These are phyloP conservation scores for Septoria petroselini DNA, from an alignment of 2,329 filamentous ascomycete genomes.

Conservation along the genomic window DNA sequence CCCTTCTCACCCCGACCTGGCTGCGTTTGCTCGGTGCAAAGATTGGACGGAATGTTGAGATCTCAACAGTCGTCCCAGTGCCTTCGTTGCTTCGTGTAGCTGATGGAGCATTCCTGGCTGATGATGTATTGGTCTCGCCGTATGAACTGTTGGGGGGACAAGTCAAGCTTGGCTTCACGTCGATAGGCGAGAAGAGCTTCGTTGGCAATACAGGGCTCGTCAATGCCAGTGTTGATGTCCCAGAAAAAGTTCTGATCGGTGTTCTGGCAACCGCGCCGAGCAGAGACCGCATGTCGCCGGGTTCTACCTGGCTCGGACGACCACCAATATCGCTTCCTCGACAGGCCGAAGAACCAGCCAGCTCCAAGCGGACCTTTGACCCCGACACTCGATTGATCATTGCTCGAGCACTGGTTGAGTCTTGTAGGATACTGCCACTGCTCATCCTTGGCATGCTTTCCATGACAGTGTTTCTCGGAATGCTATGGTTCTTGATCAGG, in stretches of 20 bases:
- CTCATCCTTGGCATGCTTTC: conserved; percentile 7
- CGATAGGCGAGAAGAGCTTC: conserved; percentile 8
- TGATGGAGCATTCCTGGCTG: conserved; percentile 10
- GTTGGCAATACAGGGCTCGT: conserved; percentile 12
- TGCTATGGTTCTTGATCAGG: conserved; percentile 2
- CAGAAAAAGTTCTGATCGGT: conserved; percentile 9
- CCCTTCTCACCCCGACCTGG: conserved; percentile 9
- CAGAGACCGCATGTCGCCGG: conserved; percentile 2
- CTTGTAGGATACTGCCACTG: conserved; percentile 1
- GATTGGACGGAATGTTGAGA: conserved; percentile 12
- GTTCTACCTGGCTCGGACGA: conserved; percentile 12
- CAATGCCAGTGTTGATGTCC: conserved; percentile 1
- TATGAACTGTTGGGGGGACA: conserved; percentile 3
- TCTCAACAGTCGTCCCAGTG: conserved; percentile 10
- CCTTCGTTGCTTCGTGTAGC: conserved; percentile 3
- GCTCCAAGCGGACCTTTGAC: conserved; percentile 9
- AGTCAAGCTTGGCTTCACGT: conserved; percentile 2
- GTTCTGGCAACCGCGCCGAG: conserved; percentile 9
- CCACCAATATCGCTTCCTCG: conserved; percentile 13
- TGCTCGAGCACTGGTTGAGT: conserved; percentile 8
- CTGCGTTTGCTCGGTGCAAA: conserved; percentile 6
- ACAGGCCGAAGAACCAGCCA: conserved; percentile 7
- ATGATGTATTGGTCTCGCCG: conserved; percentile 10
- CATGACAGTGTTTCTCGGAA: conserved; percentile 2
- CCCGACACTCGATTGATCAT: conserved; percentile 1